phyloP scores from a whole-genome alignment of 2,329 filamentous ascomycete species.

The Lecanicillium sp. region DNA sequence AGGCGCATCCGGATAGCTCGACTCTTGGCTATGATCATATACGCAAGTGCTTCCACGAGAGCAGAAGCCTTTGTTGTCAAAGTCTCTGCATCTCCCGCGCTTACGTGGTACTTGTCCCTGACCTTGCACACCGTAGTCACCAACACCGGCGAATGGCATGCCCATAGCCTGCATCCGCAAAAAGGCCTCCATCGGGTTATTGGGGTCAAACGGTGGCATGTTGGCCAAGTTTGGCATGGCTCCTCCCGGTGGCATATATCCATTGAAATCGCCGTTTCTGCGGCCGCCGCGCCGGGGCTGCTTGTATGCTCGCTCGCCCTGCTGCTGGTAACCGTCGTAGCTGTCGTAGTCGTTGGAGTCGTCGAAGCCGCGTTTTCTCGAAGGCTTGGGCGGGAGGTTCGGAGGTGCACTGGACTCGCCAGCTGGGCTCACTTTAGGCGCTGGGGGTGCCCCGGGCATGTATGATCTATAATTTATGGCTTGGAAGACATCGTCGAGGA shows the following conservation, averaged over 20 bases:
- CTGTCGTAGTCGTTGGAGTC: constrained; percentile 21
- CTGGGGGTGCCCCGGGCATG: constrained; percentile 46
- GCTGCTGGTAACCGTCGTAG: constrained; percentile 16
- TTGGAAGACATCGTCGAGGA: constrained; percentile 66
- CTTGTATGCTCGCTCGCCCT: constrained; percentile 47
- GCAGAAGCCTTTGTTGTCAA: constrained; percentile 68
- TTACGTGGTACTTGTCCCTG: constrained; percentile 26
- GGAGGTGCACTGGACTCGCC: constrained; percentile 8
- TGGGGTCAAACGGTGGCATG: constrained; percentile 49
- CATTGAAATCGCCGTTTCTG: constrained; percentile 21
- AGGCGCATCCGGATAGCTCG: constrained; percentile 30
- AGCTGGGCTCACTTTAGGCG: constrained; percentile 24
- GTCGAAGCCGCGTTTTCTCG: constrained; percentile 33
- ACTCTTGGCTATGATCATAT: constrained; percentile 61
- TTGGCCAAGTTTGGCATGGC: too few relatives aligned
- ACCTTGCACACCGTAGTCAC: constrained; percentile 31
- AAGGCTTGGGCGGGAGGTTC: constrained; percentile 17
- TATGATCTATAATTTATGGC: constrained; percentile 59
- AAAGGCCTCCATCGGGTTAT: constrained; percentile 56
- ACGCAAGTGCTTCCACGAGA: constrained; percentile 59
- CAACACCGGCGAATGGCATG: constrained; percentile 34
- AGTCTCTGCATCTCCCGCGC: constrained; percentile 58
- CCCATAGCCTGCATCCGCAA: constrained; percentile 56
- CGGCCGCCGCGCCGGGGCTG: constrained; percentile 51
- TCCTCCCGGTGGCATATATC: constrained; percentile 1